A percentile compares a stretch with the other conserved stretches of the same genome.
Conservation (phyloP, 768 basidiomycete species). For the Chalciporus piperatus region DNA sequence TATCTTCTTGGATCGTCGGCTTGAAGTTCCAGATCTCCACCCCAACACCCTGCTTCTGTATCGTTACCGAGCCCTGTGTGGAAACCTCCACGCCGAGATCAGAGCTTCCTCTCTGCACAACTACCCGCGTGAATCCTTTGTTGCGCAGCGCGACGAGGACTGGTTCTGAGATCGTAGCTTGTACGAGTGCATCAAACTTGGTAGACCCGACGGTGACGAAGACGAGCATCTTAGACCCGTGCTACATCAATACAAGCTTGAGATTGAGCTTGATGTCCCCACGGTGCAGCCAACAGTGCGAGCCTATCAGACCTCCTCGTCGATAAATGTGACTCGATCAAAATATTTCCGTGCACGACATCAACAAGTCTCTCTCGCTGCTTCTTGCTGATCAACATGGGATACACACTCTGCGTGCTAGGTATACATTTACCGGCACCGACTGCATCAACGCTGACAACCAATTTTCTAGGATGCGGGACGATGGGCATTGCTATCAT, state of each 20-base stretch:
- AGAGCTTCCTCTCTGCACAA: constrained; percentile 81
- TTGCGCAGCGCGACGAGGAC: constrained; percentile 52
- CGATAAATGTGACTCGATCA: constrained; percentile 12
- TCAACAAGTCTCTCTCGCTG: not conserved
- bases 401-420: constrained; percentile 88
- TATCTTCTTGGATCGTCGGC: constrained; percentile 63
- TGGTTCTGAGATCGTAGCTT: constrained; percentile 52
- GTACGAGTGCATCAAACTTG: constrained; percentile 72
- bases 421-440: constrained; percentile 39
- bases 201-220: constrained; percentile 93
- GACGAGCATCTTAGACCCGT: constrained; percentile 28
- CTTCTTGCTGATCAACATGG: constrained; percentile 48
- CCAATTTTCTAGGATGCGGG: constrained; percentile 74
- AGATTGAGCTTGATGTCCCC: not conserved
- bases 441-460: constrained; percentile 14
- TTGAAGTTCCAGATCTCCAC: constrained; percentile 76
- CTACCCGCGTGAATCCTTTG: constrained; percentile 57
- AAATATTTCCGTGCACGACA: not conserved
- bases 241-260: not conserved
- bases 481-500: constrained; percentile 97
- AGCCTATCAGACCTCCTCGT: not conserved
- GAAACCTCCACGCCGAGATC: constrained; percentile 34
- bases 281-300: not conserved
- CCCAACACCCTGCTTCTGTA: constrained; percentile 39
- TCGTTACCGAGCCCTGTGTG: constrained; percentile 11